Conservation (phyloP, 805 yeast species). For the Cephaloascus fragrans region DNA sequence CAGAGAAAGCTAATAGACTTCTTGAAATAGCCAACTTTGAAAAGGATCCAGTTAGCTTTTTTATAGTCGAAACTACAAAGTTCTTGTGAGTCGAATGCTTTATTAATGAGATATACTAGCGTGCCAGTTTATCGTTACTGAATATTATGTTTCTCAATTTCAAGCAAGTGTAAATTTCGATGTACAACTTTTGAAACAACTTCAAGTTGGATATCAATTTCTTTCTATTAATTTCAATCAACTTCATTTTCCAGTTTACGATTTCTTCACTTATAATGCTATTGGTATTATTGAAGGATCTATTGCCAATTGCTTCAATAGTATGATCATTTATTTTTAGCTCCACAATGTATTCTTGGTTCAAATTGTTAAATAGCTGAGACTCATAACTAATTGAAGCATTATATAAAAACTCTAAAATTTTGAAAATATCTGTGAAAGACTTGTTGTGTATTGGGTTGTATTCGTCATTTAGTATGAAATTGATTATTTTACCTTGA, state of each 20-base stretch:
- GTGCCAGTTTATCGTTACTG: too few species aligned
- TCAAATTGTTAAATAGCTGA: too few species aligned
- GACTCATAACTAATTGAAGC: neutral
- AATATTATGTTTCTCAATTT: conserved; percentile 4
- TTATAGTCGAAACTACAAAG: neutral
- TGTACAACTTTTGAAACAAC: conserved; percentile 5
- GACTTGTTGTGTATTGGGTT: neutral
- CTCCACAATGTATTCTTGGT: too few species aligned
- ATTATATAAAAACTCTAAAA: too few species aligned
- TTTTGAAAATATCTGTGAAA: neutral
- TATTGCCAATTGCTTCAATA: too few species aligned
- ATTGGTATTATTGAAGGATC: too few species aligned
- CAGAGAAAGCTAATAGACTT: neutral
- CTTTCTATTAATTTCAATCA: neutral
- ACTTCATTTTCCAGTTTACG: neutral
- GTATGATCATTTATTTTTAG: too few species aligned
- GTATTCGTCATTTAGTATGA: conserved; percentile 1
- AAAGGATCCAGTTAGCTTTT: neutral
- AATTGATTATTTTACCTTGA: conserved; percentile 3
- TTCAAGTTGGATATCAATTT: conserved; percentile 4
- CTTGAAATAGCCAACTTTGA: neutral
- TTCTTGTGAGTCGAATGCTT: too few species aligned
- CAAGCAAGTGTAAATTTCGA: conserved; percentile 5
- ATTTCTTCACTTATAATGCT: neutral
- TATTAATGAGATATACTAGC: too few species aligned